Percentiles rank a stretch among this genome's conserved stretches.
Conservation (phyloP, 2,329 filamentous ascomycete genomes). For the Arthrobotrys sinensis region DNA sequence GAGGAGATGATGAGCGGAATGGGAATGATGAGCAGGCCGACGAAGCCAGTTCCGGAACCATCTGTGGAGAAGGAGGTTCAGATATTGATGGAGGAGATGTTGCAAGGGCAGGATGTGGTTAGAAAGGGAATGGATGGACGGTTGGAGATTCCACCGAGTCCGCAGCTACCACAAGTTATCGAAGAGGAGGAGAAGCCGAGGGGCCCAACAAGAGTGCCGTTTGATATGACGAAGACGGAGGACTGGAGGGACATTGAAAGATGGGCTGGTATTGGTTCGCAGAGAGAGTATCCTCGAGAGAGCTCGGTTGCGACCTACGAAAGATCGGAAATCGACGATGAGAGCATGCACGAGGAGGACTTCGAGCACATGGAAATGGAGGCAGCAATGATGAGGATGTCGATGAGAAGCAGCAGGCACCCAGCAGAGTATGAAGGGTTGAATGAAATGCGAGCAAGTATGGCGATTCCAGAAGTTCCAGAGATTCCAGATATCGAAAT, state of each 20-base stretch:
- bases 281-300: conserved; percentile 46
- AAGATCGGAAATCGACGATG: conserved; percentile 57
- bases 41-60: conserved; percentile 31
- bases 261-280: conserved; percentile 50
- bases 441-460: conserved; percentile 48
- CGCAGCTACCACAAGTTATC: conserved; percentile 49
- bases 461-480: conserved; percentile 44
- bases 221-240: conserved; percentile 58
- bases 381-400: conserved; percentile 52
- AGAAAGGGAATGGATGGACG: conserved; percentile 14
- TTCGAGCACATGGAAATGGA: conserved; percentile 54
- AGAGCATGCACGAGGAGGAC: conserved; percentile 60
- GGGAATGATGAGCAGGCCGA: conserved; percentile 20
- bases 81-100: conserved; percentile 56
- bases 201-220: conserved; percentile 26
- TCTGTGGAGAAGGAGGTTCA: conserved; percentile 50
- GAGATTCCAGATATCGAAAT: conserved; percentile 40
- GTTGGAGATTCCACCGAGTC: conserved; percentile 42
- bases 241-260: conserved; percentile 58
- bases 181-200: conserved; percentile 28
- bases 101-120: conserved; percentile 56
- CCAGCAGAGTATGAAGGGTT: conserved; percentile 58
- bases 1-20: conserved; percentile 60
- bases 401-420: conserved; percentile 57
- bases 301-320: conserved; percentile 55